phyloP scores from a whole-genome alignment of 352 stramenopile species.

The Pythium sp. region DNA sequence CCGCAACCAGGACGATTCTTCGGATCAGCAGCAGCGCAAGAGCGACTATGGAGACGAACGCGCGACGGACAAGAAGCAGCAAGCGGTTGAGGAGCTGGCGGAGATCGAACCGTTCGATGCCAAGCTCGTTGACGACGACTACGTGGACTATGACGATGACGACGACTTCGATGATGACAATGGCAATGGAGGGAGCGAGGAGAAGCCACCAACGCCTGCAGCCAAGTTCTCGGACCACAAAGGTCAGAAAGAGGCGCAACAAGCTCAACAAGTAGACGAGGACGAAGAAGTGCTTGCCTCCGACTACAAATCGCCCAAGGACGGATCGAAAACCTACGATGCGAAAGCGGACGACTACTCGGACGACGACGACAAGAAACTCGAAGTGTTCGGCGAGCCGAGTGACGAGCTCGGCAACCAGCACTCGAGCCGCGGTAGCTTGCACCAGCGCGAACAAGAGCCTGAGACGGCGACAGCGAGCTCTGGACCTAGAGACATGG shows the following conservation, averaged over 20 bases:
- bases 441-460: conserved; percentile 4
- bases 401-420: conserved; percentile 20
- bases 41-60: background rate
- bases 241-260: conserved; percentile 17
- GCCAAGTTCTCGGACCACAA: conserved; percentile 14
- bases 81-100: background rate
- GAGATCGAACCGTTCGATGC: conserved; percentile 19
- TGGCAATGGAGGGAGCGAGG: background rate
- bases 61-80: background rate
- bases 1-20: background rate
- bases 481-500: conserved; percentile 12
- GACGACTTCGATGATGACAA: conserved; percentile 14
- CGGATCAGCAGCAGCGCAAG: background rate
- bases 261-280: conserved; percentile 7
- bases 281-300: conserved; percentile 21
- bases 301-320: conserved; percentile 16
- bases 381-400: conserved; percentile 41
- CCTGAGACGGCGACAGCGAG: background rate
- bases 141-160: conserved; percentile 16
- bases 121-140: conserved; percentile 21
- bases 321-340: background rate
- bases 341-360: conserved; percentile 4
- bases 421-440: conserved; percentile 8
- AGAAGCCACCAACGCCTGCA: background rate
- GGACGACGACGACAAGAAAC: conserved; percentile 27